A percentile compares a stretch with the other conserved stretches of the same genome.
These are phyloP conservation scores for Alloascoidea hylecoeti DNA, from an alignment of 805 yeast genomes.

Conservation along the genomic window DNA sequence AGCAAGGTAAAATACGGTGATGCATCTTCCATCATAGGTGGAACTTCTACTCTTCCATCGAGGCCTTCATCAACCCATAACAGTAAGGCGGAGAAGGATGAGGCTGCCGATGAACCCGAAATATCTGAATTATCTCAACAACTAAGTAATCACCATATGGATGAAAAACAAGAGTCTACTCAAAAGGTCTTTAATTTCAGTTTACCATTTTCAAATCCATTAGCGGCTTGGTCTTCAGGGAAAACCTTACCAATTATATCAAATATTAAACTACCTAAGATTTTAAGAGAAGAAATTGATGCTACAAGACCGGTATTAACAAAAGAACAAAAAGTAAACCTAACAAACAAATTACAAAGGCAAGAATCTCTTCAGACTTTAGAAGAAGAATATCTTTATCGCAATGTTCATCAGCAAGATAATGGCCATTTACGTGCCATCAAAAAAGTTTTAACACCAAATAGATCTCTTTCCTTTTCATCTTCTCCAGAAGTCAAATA, in stretches of 20 bases:
- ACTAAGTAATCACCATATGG: background rate
- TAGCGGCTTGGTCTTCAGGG: slow-evolving; percentile 1
- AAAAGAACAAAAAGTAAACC: background rate
- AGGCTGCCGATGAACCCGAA: no score
- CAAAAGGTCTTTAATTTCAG: background rate
- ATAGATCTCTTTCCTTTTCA: slow-evolving; percentile 18
- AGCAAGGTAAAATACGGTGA: background rate
- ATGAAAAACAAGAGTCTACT: background rate
- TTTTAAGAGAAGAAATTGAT: background rate
- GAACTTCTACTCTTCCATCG: background rate
- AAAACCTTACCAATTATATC: background rate
- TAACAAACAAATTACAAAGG: background rate
- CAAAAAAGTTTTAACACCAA: slow-evolving; percentile 42
- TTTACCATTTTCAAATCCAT: slow-evolving; percentile 1
- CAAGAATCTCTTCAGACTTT: background rate
- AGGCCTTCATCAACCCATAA: no score
- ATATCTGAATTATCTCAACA: no score
- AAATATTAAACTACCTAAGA: background rate
- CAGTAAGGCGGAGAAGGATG: no score
- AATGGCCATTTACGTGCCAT: slow-evolving; percentile 61
- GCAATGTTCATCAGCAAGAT: slow-evolving; percentile 34
- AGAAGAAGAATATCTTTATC: slow-evolving; percentile 49
- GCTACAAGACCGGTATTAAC: background rate
- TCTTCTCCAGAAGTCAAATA: slow-evolving; percentile 9
- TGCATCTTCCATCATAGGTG: background rate